Percentiles rank a stretch among this genome's conserved stretches.
Evolutionary conservation across 176 grass and related monocot genomes (phyloP).

Genomic region (Zizania latifolia): DNA sequence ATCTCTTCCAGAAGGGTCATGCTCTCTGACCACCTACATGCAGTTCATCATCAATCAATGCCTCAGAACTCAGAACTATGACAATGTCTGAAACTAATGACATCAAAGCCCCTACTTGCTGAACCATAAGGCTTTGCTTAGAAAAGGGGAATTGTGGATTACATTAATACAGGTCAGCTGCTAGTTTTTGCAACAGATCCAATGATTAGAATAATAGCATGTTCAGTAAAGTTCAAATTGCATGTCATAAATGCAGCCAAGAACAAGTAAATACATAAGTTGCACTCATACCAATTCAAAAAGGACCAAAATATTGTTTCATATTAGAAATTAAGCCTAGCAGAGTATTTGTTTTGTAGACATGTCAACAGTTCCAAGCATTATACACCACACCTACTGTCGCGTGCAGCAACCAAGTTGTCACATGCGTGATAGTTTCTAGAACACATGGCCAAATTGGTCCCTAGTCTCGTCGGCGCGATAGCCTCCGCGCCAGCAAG

Average conservation of each 20-base stretch:
- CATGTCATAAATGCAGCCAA: background rate
- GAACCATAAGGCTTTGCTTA: background rate
- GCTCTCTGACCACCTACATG: conserved; percentile 85
- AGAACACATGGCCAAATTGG: no score
- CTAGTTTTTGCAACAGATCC: background rate
- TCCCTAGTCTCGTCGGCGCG: no score
- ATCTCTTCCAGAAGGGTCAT: conserved; percentile 80
- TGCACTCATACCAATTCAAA: background rate
- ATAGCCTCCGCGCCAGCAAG: no score
- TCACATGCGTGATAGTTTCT: no score
- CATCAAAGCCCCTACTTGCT: background rate
- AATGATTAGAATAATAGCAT: background rate
- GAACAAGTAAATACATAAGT: background rate
- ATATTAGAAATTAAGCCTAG: background rate
- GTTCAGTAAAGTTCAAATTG: background rate
- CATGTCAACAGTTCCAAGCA: background rate
- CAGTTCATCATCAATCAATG: conserved; percentile 10
- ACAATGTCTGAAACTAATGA: background rate
- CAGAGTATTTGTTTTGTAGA: background rate
- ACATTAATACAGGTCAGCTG: background rate
- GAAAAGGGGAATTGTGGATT: background rate
- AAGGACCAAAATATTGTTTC: background rate
- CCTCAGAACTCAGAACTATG: background rate
- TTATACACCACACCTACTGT: background rate
- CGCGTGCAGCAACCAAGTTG: no score